Percentiles rank a stretch among this genome's conserved stretches.
Evolutionary conservation across 768 basidiomycete genomes (phyloP).

Genomic region (Collybia mongolica): DNA sequence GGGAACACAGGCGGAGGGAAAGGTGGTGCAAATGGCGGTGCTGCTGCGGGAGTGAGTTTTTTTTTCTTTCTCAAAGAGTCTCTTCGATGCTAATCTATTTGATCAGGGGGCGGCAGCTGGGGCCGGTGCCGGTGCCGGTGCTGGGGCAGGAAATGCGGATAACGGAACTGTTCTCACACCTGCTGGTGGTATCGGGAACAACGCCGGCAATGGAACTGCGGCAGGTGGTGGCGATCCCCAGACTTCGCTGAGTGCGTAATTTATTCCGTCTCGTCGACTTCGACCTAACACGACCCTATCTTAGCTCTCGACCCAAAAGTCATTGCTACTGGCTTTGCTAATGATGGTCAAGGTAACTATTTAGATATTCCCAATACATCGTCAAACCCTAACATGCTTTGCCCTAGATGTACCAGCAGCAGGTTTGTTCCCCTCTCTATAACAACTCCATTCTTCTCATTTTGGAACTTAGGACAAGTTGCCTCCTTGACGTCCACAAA

Average conservation of each 20-base stretch:
- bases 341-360: slow-evolving; percentile 42
- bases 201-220: background rate
- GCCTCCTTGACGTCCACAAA: slow-evolving; percentile 62
- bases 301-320: slow-evolving; percentile 41
- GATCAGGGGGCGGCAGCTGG: background rate
- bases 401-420: background rate
- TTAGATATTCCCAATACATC: background rate
- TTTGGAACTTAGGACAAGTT: slow-evolving; percentile 38
- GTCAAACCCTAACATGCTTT: background rate
- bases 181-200: background rate
- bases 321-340: slow-evolving; percentile 53
- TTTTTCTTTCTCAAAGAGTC: background rate
- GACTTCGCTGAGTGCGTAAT: slow-evolving; percentile 33
- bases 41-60: background rate
- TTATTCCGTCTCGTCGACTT: background rate
- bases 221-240: slow-evolving; percentile 35
- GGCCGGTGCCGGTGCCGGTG: too few relatives aligned
- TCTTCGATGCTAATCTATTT: background rate
- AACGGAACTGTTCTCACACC: too few relatives aligned
- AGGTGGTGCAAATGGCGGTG: background rate
- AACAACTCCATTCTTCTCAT: background rate
- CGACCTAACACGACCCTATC: background rate
- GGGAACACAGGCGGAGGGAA: background rate
- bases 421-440: background rate
- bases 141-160: too few relatives aligned